Evolutionary conservation across 2,329 filamentous ascomycete species (phyloP).

Genomic region (Ceratocystis papillata): DNA sequence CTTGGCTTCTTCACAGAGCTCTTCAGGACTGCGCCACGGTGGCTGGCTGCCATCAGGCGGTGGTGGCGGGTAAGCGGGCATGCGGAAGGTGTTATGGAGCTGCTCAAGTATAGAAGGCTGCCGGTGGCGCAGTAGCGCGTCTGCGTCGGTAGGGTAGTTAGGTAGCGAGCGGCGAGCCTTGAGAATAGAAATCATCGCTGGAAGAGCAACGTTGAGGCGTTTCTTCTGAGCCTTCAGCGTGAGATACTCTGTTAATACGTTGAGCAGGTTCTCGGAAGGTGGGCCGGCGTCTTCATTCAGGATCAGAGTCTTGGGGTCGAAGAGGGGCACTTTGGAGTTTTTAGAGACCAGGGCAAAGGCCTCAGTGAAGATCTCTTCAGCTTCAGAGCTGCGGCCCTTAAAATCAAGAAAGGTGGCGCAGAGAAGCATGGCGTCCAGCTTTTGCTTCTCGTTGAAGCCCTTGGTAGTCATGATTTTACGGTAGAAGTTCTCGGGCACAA

Average conservation of each 20-base stretch:
- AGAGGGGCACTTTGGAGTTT: slow-evolving; percentile 32
- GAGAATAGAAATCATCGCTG: slow-evolving; percentile 75
- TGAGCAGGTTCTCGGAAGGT: slow-evolving; percentile 64
- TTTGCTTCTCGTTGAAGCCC: slow-evolving; percentile 69
- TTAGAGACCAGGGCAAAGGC: slow-evolving; percentile 63
- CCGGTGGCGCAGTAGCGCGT: slow-evolving; percentile 17
- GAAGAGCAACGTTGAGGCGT: slow-evolving; percentile 58
- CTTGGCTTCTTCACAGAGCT: slow-evolving; percentile 73
- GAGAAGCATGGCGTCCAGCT: slow-evolving; percentile 67
- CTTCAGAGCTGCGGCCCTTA: slow-evolving; percentile 54
- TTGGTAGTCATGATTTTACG: slow-evolving; percentile 68
- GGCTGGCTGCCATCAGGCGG: slow-evolving; percentile 59
- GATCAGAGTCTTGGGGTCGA: slow-evolving; percentile 53
- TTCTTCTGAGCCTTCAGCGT: slow-evolving; percentile 63
- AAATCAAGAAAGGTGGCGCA: slow-evolving; percentile 80
- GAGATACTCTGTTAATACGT: slow-evolving; percentile 64
- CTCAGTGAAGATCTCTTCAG: slow-evolving; percentile 62
- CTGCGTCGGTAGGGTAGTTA: slow-evolving; percentile 26
- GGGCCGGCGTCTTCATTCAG: slow-evolving; percentile 48
- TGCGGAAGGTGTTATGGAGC: slow-evolving; percentile 25
- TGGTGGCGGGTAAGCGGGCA: slow-evolving; percentile 58
- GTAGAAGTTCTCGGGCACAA: slow-evolving; percentile 65
- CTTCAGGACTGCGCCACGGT: slow-evolving; percentile 51
- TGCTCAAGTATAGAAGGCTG: slow-evolving; percentile 24
- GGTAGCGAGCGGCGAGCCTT: slow-evolving; percentile 59